Evolutionary conservation across 805 yeast species (phyloP).

Genomic region (Ogataea pilisensis): DNA sequence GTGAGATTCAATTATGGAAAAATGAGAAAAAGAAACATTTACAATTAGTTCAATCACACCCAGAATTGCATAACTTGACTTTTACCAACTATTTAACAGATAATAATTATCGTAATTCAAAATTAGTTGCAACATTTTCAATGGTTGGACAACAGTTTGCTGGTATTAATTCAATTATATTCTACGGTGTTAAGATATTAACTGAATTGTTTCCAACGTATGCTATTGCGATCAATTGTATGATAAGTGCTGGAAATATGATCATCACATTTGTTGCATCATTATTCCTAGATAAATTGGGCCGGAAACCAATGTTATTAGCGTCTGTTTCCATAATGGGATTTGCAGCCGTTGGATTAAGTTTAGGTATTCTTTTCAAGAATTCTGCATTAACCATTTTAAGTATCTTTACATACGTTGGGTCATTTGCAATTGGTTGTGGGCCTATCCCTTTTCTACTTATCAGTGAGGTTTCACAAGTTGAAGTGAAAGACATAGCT

Average conservation of each 20-base stretch:
- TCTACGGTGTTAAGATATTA: conserved; percentile 87
- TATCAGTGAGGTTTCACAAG: conserved; percentile 84
- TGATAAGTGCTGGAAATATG: conserved; percentile 72
- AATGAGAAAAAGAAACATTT: conserved; percentile 23
- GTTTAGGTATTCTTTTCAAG: conserved; percentile 54
- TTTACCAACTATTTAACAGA: conserved; percentile 45
- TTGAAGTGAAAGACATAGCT: conserved; percentile 75
- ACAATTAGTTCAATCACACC: conserved; percentile 18
- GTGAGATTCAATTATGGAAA: conserved; percentile 30
- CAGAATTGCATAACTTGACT: conserved; percentile 22
- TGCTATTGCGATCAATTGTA: conserved; percentile 69
- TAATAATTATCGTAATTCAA: conserved; percentile 51
- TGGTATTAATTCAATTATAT: conserved; percentile 89
- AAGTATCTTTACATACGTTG: conserved; percentile 70
- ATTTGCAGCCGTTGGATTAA: conserved; percentile 55
- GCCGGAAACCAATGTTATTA: conserved; percentile 71
- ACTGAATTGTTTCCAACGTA: conserved; percentile 65
- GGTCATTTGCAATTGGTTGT: conserved; percentile 83
- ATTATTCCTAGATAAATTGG: conserved; percentile 65
- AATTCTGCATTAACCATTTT: conserved; percentile 49
- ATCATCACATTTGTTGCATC: conserved; percentile 73
- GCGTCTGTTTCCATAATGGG: conserved; percentile 68
- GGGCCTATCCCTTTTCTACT: conserved; percentile 95
- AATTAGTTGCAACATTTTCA: conserved; percentile 63
- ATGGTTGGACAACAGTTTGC: conserved; percentile 85